Evolutionary conservation across 495 filamentous ascomycete species (phyloP), one percentile per base, ranked within the genome.

Genomic region (Cercophora newfieldiana): DNA sequence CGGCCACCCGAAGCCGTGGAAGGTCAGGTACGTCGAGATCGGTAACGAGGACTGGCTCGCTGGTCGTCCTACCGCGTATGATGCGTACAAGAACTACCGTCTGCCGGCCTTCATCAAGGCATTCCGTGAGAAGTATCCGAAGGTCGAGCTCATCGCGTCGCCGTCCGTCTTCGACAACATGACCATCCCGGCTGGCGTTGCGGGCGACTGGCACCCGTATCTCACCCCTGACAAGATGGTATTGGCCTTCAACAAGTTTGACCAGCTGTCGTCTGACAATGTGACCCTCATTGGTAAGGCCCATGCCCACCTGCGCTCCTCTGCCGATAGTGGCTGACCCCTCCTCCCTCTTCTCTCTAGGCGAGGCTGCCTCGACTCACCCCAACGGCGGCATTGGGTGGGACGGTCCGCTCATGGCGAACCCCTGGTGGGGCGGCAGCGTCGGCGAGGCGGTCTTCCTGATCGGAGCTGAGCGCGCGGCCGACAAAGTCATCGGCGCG

Each of bases 371-470:
- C 1, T 79, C 87, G 24, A 81, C 84, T 6, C 81, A 82, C 26
- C 75, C 82, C 3, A 75, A 80, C 58, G 82, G 82, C 29, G 82
- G 81, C 37, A 76, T 74, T 24, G 78, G 76, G 53, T 87, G 82
- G 82, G 61, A 76, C 30, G 77, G 74, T 0, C 70, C 73, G 7
- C 71, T 78, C 47, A 69, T 67, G 55, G 66, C 72, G 14, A 72
- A 75, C 37, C 78, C 78, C 2, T 81, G 78, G 77, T 89, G 85
- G 86, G 82, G 81, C 62, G 86, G 84, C 47, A 81, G 82, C 49
- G 85, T 90, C 47, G 82, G 79, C 25, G 89, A 93, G 68, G 88
- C 88, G 1, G 83, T 91, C 28, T 89, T 85, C 66, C 81, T 90
- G 66, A 81, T 92, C 37, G 88, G 87, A 26, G 81, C 86, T 49